Conservation (phyloP, 106 monocot species). For the Allium fistulosum region DNA sequence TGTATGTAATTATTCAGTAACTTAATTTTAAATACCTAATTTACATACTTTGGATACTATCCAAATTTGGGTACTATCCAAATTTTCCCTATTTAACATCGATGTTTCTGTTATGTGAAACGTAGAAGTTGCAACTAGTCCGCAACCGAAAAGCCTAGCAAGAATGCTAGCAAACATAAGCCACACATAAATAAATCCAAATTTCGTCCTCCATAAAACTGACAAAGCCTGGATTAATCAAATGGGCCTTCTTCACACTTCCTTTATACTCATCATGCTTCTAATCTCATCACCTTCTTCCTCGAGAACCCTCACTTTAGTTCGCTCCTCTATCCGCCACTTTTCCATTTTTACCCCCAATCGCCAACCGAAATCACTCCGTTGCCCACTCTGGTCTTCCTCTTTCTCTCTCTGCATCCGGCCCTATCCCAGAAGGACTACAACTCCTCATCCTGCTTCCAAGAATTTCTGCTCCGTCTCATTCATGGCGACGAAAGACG, state of each 20-base stretch:
- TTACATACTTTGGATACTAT: no score
- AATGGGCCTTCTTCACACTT: not conserved
- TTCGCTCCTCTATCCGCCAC: not conserved
- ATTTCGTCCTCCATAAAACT: not conserved
- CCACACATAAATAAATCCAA: no score
- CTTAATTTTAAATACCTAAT: no score
- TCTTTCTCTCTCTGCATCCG: constrained; percentile 36
- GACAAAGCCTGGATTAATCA: not conserved
- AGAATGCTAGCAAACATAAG: no score
- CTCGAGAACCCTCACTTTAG: not conserved
- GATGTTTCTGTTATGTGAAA: no score
- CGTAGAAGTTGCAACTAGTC: no score
- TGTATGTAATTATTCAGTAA: no score
- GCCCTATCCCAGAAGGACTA: constrained; percentile 6
- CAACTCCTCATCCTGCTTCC: constrained; percentile 6
- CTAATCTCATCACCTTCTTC: not conserved
- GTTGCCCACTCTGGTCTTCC: constrained; percentile 35
- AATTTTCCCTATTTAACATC: no score
- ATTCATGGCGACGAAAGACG: constrained; percentile 11
- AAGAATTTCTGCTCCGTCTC: constrained; percentile 5
- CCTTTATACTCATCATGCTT: not conserved
- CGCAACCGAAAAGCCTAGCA: no score
- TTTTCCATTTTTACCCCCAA: constrained; percentile 6
- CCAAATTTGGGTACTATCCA: no score
- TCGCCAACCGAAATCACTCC: not conserved